A percentile compares a stretch with the other conserved stretches of the same genome.
Evolutionary conservation across 805 yeast species (phyloP).

Genomic region (Schizosaccharomyces lindneri): DNA sequence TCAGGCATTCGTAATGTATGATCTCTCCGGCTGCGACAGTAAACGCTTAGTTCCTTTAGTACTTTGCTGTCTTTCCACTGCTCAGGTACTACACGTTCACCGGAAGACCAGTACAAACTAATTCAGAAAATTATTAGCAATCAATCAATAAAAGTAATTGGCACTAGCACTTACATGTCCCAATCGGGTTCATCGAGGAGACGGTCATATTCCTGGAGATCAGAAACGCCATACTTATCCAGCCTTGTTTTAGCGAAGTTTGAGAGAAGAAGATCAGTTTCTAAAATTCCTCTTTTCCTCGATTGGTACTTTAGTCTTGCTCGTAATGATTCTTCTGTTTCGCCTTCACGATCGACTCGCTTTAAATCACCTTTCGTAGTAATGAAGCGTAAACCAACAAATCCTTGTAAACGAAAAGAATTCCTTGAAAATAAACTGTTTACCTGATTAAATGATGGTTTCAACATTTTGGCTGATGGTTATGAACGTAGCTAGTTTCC

Average conservation of each 20-base stretch:
- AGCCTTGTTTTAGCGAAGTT: slow-evolving; percentile 64
- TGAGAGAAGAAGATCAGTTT: slow-evolving; percentile 65
- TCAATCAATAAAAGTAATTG: neutral
- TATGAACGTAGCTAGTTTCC: no score
- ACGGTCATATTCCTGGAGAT: slow-evolving; percentile 47
- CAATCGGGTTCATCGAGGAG: slow-evolving; percentile 88
- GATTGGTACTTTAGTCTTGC: slow-evolving; percentile 82
- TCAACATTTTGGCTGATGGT: no score
- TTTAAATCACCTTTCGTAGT: neutral
- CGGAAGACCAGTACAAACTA: neutral
- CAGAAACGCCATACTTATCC: slow-evolving; percentile 28
- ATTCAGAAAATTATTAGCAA: neutral
- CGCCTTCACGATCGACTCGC: slow-evolving; percentile 39
- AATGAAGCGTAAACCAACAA: neutral
- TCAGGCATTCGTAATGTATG: neutral
- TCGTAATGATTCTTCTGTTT: slow-evolving; percentile 44
- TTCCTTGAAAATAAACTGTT: neutral
- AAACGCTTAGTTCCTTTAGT: neutral
- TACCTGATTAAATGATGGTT: no score
- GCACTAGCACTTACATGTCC: slow-evolving; percentile 48
- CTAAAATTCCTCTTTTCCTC: slow-evolving; percentile 84
- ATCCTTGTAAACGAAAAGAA: neutral
- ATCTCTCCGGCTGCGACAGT: neutral
- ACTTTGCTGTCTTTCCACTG: neutral
- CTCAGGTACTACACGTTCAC: neutral